Evolutionary conservation across 2,329 filamentous ascomycete species (phyloP).

Genomic region (Penicillium sp.): DNA sequence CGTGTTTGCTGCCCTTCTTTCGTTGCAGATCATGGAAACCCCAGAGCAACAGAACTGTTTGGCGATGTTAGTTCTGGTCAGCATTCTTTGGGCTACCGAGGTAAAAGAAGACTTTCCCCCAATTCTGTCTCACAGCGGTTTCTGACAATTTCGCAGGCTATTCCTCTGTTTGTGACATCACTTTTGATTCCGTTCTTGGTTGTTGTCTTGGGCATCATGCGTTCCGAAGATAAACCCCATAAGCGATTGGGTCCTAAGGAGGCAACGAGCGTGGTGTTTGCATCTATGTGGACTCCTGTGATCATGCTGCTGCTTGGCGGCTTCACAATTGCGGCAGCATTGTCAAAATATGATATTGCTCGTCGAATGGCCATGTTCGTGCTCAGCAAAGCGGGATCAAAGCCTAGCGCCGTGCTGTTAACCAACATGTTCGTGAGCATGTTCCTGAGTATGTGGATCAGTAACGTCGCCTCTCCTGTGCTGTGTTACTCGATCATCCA

Average conservation of each 20-base stretch:
- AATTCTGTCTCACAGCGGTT: not conserved
- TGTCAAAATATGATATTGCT: slow-evolving; percentile 97
- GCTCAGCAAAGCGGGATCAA: slow-evolving; percentile 91
- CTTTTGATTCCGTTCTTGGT: slow-evolving; percentile 90
- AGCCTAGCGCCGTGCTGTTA: slow-evolving; percentile 82
- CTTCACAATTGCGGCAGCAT: slow-evolving; percentile 89
- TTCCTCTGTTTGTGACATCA: slow-evolving; percentile 94
- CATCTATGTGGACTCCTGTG: slow-evolving; percentile 98
- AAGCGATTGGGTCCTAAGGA: slow-evolving; percentile 72
- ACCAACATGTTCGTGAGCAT: slow-evolving; percentile 98
- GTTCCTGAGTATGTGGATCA: slow-evolving; percentile 98
- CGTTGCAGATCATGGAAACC: slow-evolving; percentile 76
- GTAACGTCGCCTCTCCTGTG: slow-evolving; percentile 94
- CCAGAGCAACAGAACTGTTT: slow-evolving; percentile 94
- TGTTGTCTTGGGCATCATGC: slow-evolving; percentile 80
- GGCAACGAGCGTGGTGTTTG: slow-evolving; percentile 80
- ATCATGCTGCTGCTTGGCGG: slow-evolving; percentile 97
- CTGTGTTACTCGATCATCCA: slow-evolving; percentile 97
- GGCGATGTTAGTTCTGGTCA: slow-evolving; percentile 90
- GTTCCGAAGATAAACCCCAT: slow-evolving; percentile 69
- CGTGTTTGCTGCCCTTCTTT: slow-evolving; percentile 72
- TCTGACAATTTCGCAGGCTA: slow-evolving; percentile 58
- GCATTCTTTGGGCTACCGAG: slow-evolving; percentile 94
- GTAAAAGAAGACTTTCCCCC: slow-evolving; percentile 46
- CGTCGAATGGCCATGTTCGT: slow-evolving; percentile 96